phyloP scores from a whole-genome alignment of 345 rosid genomes.

The Adansonia digitata region DNA sequence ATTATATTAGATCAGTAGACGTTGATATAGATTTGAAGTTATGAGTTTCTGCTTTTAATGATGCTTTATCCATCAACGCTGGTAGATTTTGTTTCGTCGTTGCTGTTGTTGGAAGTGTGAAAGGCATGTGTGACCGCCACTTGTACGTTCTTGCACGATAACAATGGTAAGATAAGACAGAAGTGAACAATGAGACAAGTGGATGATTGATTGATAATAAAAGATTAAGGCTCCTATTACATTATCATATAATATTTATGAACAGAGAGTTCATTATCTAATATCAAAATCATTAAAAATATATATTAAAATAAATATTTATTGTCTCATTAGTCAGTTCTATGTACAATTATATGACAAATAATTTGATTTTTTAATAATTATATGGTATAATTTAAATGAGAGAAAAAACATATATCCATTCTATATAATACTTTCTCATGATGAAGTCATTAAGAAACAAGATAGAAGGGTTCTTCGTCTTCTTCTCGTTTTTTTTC shows the following conservation, averaged over 20 bases:
- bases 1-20: neutral
- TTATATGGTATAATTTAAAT: too few species aligned
- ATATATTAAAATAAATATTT: too few species aligned
- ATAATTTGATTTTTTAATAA: too few species aligned
- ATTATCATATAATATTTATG: neutral
- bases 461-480: neutral
- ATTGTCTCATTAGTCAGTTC: too few species aligned
- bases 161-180: constrained; percentile 16
- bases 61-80: neutral
- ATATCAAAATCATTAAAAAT: too few species aligned
- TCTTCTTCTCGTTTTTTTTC: neutral
- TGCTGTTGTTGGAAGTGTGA: neutral
- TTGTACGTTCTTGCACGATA: constrained; percentile 50
- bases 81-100: too few species aligned
- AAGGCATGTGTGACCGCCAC: constrained; percentile 40
- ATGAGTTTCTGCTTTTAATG: neutral
- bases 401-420: too few species aligned
- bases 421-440: too few species aligned
- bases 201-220: neutral
- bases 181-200: neutral
- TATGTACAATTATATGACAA: too few species aligned
- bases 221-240: too few species aligned
- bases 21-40: neutral
- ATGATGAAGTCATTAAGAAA: neutral
- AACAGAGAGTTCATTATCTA: neutral